Conservation (phyloP, 2,329 filamentous ascomycete genomes). For the Ophiognomonia clavigignenti-juglandacearum region DNA sequence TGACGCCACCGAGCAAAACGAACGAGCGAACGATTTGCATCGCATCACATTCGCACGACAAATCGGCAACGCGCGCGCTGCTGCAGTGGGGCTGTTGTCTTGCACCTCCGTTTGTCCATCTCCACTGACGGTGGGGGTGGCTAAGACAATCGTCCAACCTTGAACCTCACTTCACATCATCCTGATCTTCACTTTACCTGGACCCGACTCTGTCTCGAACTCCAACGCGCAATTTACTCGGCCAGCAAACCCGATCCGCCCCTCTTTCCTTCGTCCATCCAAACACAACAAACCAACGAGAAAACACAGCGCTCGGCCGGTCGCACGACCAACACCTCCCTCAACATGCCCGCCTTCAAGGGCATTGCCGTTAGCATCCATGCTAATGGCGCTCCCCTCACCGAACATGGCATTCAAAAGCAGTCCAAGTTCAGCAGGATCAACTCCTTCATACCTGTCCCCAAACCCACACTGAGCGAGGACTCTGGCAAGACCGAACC, state of each 20-base stretch:
- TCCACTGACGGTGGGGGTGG: constrained; percentile 1
- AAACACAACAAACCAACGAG: neutral
- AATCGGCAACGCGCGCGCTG: too few species aligned
- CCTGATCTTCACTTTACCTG: too few species aligned
- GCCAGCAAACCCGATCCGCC: neutral
- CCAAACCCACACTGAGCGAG: constrained; percentile 72
- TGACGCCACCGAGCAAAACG: too few species aligned
- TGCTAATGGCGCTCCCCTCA: constrained; percentile 70
- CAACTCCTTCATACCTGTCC: constrained; percentile 95
- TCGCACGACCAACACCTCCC: neutral
- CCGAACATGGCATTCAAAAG: constrained; percentile 92
- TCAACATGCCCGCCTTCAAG: constrained; percentile 90
- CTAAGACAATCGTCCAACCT: neutral
- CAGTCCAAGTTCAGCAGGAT: constrained; percentile 88
- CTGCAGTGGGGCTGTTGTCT: neutral
- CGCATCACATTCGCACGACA: too few species aligned
- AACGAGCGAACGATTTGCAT: too few species aligned
- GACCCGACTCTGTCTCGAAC: too few species aligned
- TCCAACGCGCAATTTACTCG: too few species aligned
- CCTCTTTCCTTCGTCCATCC: neutral
- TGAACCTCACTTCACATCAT: neutral
- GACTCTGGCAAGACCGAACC: constrained; percentile 77
- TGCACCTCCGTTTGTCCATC: neutral
- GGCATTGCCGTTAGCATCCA: constrained; percentile 98
- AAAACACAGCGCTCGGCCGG: neutral